Evolutionary conservation across 2,329 filamentous ascomycete genomes (phyloP), one percentile per base, ranked within the genome.

Genomic region (Pyrenochaeta sp.): DNA sequence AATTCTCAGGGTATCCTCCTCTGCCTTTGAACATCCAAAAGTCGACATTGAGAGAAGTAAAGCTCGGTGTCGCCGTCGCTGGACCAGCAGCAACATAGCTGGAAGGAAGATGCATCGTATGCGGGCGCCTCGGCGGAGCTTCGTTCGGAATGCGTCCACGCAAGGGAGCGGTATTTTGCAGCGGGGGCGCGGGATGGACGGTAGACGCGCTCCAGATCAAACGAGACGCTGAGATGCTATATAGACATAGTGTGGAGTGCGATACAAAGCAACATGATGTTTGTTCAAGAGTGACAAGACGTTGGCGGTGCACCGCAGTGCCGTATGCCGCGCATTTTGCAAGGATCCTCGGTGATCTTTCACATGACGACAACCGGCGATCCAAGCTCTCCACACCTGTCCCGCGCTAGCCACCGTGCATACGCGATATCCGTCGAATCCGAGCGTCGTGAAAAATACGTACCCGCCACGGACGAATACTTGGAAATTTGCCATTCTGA

Each of bases 1-100:
- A 98, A 60, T 75, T 75, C 56, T 76, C 77, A 17, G 61, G 50
- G 43, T 68, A 67, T 41, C 54, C 56, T 17, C 58, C 58, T 1
- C 46, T 51, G 20, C 43, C 50, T 31, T 56, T 59, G 5, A 56
- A 48, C 30, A 56, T 41, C 44, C 53, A 59, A 18, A 60, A 37
- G 14, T 51, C 32, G 46, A 30, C 51, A 51, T 56, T 43, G 30
- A 49, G 43, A 14, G 53, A 17, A 21, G 54, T 53, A 33, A 55
- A 35, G 74, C 54, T 55, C 10, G 54, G 30, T 21, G 63, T 37
- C 1, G 56, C 36, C 30, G 62, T 55, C 45, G 64, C 51, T 55
- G 60, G 44, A 54, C 62, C 66, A 42, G 65, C 68, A 64, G 68
- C 60, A 47, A 58, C 61, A 57, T 62, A 45, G 51, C 57, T 51